Evolutionary conservation across 2,329 filamentous ascomycete genomes (phyloP), one percentile per base, ranked within the genome.

Genomic region (Diplodia seriata): DNA sequence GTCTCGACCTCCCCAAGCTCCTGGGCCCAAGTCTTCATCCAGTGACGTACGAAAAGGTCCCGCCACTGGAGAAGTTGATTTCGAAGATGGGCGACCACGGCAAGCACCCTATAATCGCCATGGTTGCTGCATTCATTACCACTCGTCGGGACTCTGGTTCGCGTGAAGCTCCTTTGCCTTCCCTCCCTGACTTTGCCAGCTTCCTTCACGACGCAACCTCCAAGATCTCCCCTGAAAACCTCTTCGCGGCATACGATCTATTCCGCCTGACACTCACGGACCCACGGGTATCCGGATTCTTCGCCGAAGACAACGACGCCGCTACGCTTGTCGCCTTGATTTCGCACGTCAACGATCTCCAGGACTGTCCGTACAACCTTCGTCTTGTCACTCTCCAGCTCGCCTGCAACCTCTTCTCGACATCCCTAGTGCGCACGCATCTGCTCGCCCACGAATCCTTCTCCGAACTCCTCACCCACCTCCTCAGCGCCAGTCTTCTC

Each of bases 181-280:
- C 92, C 74, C 83, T 97, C 43, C 80, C 85, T 6, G 80, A 84
- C 2, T 88, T 97, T 69, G 86, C 88, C 0, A 74, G 74, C 0
- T 89, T 91, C 71, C 69, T 97, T 6, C 84, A 82, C 40, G 79
- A 82, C 1, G 85, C 86, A 1, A 83, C 88, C 3, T 74, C 78
- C 0, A 80, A 81, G 0, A 79, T 96, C 1, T 86, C 91, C 0
- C 76, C 82, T 0, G 90, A 91, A 15, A 81, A 85, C 0, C 85
- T 93, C 53, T 98, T 98, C 75, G 87, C 93, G 0, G 83, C 94
- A 0, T 85, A 97, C n/a, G 95, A 98, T 75, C 85, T 99, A 1
- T 85, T 97, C 62, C 87, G 95, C 26, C 87, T 91, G 70, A 87
- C 91, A 0, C 86, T 97, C 68, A 83, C 89, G 14, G 94, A 98